These are phyloP conservation scores for Hypoxylon sp. DNA, from an alignment of 2,329 filamentous ascomycete species.

Conservation along the genomic window DNA sequence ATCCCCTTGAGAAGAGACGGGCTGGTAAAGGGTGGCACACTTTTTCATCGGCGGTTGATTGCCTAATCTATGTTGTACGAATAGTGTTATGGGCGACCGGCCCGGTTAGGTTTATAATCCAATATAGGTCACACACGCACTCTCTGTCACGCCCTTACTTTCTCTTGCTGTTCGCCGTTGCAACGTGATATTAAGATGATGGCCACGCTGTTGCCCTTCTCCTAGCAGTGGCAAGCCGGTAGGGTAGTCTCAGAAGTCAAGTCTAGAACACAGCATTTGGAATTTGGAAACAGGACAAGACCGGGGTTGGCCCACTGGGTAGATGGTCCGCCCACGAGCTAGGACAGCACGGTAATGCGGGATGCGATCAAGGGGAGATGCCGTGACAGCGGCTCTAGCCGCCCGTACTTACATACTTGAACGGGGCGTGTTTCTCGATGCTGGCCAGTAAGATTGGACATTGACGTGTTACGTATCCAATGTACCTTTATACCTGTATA, in stretches of 20 bases:
- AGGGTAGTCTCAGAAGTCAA: conserved; percentile 29
- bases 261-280: conserved; percentile 39
- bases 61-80: conserved; percentile 31
- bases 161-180: conserved; percentile 21
- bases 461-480: conserved; percentile 30
- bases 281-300: conserved; percentile 38
- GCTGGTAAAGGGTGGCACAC: conserved; percentile 27
- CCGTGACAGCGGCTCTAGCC: conserved; percentile 40
- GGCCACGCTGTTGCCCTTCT: conserved; percentile 8
- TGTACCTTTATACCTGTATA: conserved; percentile 29
- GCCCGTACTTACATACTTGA: conserved; percentile 29
- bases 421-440: conserved; percentile 33
- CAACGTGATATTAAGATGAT: conserved; percentile 23
- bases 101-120: conserved; percentile 32
- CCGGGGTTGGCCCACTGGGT: conserved; percentile 41
- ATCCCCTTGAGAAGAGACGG: conserved; percentile 25
- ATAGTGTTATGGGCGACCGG: conserved; percentile 27
- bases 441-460: conserved; percentile 33
- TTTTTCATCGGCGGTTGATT: conserved; percentile 29
- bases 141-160: conserved; percentile 5
- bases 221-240: conserved; percentile 23
- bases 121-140: conserved; percentile 7
- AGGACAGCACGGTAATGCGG: conserved; percentile 30
- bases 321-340: conserved; percentile 37
- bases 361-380: conserved; percentile 33